Base-by-base conservation (phyloP, 345 rosid species). In the Erysimum cheiranthoides region DNA sequence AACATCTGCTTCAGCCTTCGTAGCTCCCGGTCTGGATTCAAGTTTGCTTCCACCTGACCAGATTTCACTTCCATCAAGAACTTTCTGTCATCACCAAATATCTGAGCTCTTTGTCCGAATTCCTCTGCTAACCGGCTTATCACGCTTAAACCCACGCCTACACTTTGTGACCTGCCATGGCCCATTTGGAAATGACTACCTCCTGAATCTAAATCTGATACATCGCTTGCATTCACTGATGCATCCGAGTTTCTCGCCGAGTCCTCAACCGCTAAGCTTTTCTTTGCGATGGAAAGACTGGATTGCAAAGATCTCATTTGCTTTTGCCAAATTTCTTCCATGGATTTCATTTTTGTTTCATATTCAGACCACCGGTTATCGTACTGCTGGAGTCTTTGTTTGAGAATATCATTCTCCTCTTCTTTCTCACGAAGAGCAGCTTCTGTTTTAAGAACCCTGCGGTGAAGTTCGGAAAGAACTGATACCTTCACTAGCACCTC, bases 251-350 rank as follows among this genome's bases (percentile, higher is more conserved):
- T 75, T 61, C 74, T 68, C 6, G 62, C 74, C 8, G 68, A 75
- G 43, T 79, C 80, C n/a, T 88, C 97, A 1, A 89, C 70, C 63
- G 83, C 84, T 70, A 90, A 85, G 80, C 87, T 84, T 80, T 71
- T 91, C 73, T 84, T 84, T 68, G 97, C 96, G 3, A 91, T 85
- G 54, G 89, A 85, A 80, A 92, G 88, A 81, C 95, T 94, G 46
- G 66, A 79, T 67, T 94, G 98, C 84, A 90, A 84, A 30, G 97
- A 89, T 64, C 74, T 75, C 93, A 94, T 87, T 80, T 94, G 98
- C 83, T 83, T 89, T 79, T 88, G 92, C 97, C 97, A 94, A 68
- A 82, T 86, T 80, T 92, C 96, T 84, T 94, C 98, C 96, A 89
- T 92, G 12, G 92, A 82, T 83, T 94, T 92, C 96, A 94, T 89